Conservation (phyloP, 2,329 filamentous ascomycete genomes). For the Ascochyta viciae-villosae region DNA sequence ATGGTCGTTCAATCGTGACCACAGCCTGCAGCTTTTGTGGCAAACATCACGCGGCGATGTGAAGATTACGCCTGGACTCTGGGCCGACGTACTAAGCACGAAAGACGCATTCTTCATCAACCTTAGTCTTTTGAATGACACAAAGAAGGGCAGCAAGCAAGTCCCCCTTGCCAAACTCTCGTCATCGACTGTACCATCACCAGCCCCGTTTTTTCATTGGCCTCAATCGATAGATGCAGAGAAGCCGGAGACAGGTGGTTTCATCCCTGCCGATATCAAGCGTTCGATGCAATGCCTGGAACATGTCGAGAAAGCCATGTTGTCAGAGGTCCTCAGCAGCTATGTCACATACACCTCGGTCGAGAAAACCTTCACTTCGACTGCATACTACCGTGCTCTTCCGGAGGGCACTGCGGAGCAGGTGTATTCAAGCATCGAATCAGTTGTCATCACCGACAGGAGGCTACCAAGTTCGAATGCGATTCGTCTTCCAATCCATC, state of each 20-base stretch:
- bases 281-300: constrained; percentile 27
- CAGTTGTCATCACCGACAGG: not conserved
- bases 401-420: constrained; percentile 22
- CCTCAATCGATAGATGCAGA: constrained; percentile 8
- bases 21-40: constrained; percentile 19
- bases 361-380: constrained; percentile 34
- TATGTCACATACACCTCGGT: constrained; percentile 17
- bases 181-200: not conserved
- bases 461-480: not conserved
- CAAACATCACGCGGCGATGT: constrained; percentile 2
- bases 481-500: constrained; percentile 21
- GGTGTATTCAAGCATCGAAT: constrained; percentile 2
- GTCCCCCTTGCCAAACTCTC: not conserved
- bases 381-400: constrained; percentile 34
- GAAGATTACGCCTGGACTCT: constrained; percentile 25
- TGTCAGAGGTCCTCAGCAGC: constrained; percentile 20
- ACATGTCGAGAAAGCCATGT: constrained; percentile 33
- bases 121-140: constrained; percentile 15
- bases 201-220: constrained; percentile 40
- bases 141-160: not conserved
- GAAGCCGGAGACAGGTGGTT: not conserved
- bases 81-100: constrained; percentile 28
- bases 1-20: not conserved
- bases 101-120: constrained; percentile 32
- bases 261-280: not conserved